Evolutionary conservation across 768 basidiomycete genomes (phyloP).

Genomic region (Russula ochroleuca): DNA sequence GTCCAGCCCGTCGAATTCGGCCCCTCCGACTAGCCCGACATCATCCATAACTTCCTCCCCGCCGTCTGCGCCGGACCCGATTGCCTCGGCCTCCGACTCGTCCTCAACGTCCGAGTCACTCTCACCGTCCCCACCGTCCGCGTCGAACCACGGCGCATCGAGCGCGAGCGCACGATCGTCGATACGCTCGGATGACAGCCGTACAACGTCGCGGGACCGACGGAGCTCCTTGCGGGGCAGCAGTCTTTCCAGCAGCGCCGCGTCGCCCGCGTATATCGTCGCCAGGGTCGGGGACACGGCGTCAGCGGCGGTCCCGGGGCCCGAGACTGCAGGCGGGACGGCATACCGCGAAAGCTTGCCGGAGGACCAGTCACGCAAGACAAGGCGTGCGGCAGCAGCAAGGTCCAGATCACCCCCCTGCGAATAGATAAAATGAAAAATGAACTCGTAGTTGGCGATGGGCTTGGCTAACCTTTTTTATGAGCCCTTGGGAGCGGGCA

Average conservation of each 20-base stretch:
- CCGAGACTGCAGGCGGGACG: conserved; percentile 40
- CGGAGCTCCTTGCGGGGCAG: conserved; percentile 64
- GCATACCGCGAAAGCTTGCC: conserved; percentile 74
- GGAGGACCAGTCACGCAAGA: conserved; percentile 81
- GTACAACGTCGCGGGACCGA: conserved; percentile 48
- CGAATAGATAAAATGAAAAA: conserved; percentile 21
- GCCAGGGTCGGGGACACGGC: conserved; percentile 28
- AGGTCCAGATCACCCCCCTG: conserved; percentile 73
- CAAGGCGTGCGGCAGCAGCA: conserved; percentile 66
- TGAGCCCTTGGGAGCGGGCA: conserved; percentile 66
- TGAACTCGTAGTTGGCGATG: conserved; percentile 10
- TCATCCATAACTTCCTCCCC: conserved; percentile 33
- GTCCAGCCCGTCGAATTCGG: conserved; percentile 29
- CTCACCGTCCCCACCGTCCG: conserved; percentile 38
- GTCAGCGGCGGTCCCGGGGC: conserved; percentile 10
- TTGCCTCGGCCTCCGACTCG: conserved; percentile 37
- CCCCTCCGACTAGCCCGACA: conserved; percentile 28
- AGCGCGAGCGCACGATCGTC: conserved; percentile 44
- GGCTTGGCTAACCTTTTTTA: conserved; percentile 61
- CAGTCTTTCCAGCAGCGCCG: conserved; percentile 45
- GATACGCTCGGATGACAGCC: conserved; percentile 39
- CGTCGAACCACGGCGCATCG: conserved; percentile 40
- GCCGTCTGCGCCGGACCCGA: conserved; percentile 32
- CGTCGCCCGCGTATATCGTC: conserved; percentile 46
- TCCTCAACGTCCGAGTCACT: conserved; percentile 33